These are phyloP conservation scores for Leccinum aurantiacum DNA, from an alignment of 768 basidiomycete genomes.

Conservation along the genomic window DNA sequence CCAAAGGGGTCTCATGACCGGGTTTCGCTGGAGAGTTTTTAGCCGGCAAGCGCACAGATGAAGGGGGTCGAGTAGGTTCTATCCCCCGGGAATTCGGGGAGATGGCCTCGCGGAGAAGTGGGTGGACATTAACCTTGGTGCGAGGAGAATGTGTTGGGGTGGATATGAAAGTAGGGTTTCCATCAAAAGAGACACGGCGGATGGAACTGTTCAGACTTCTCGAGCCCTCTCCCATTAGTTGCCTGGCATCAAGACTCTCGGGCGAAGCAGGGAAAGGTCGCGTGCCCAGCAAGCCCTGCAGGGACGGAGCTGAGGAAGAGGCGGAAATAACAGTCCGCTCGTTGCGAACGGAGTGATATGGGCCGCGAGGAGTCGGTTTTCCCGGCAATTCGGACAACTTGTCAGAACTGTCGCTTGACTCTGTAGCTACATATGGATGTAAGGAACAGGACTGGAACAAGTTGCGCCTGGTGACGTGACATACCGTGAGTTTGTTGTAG, in stretches of 20 bases:
- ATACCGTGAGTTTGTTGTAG: constrained; percentile 13
- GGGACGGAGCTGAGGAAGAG: constrained; percentile 43
- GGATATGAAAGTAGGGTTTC: constrained; percentile 37
- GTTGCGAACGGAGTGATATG: constrained; percentile 35
- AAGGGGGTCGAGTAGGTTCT: constrained; percentile 13
- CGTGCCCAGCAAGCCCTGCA: constrained; percentile 27
- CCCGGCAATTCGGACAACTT: constrained; percentile 42
- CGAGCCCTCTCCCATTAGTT: constrained; percentile 39
- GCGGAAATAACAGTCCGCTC: constrained; percentile 39
- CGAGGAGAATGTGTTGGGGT: constrained; percentile 32
- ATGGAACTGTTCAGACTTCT: constrained; percentile 44
- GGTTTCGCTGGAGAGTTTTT: constrained; percentile 18
- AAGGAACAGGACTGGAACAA: neutral
- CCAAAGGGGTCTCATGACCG: constrained; percentile 27
- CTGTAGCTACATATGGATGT: constrained; percentile 6
- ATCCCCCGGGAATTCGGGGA: constrained; percentile 9
- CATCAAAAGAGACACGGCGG: constrained; percentile 55
- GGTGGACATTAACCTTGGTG: constrained; percentile 35
- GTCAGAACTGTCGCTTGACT: constrained; percentile 33
- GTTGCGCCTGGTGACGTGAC: neutral
- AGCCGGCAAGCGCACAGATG: constrained; percentile 6
- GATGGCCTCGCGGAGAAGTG: constrained; percentile 21
- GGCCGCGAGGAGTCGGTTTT: constrained; percentile 35
- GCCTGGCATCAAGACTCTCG: constrained; percentile 13
- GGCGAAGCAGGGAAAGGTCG: constrained; percentile 22